A percentile compares a stretch with the other conserved stretches of the same genome.
These are phyloP conservation scores for Amylocarpus encephaloides DNA, from an alignment of 2,329 filamentous ascomycete species.

Conservation along the genomic window DNA sequence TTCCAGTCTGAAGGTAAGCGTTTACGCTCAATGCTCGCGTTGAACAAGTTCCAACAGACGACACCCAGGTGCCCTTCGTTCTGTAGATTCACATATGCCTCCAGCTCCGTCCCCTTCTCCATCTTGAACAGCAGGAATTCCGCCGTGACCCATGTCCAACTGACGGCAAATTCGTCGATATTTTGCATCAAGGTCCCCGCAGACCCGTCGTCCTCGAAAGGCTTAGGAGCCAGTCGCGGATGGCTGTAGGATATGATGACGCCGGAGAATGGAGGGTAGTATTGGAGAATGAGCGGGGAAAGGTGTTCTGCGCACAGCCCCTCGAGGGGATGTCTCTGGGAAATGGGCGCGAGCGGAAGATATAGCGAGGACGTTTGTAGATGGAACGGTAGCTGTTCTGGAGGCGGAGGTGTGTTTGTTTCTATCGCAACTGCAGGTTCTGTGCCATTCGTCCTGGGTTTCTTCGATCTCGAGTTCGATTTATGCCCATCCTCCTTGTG, in stretches of 20 bases:
- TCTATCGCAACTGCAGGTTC: conserved; percentile 4
- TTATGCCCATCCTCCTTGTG: conserved; percentile 37
- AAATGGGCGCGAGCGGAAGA: conserved; percentile 65
- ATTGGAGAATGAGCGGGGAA: conserved; percentile 67
- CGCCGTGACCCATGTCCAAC: conserved; percentile 81
- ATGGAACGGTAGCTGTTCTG: conserved; percentile 60
- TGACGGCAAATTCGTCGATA: conserved; percentile 77
- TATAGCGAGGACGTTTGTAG: conserved; percentile 76
- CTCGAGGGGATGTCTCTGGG: conserved; percentile 63
- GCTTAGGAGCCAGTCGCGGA: conserved; percentile 55
- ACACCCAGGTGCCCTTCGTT: conserved; percentile 85
- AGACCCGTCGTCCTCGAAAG: conserved; percentile 46
- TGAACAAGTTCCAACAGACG: conserved; percentile 87
- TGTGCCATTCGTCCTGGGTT: conserved; percentile 36
- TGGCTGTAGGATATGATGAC: conserved; percentile 72
- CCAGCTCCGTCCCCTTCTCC: conserved; percentile 62
- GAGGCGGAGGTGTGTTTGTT: neutral
- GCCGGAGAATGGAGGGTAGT: conserved; percentile 65
- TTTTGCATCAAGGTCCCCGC: conserved; percentile 42
- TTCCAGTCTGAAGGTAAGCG: conserved; percentile 73
- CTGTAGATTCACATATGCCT: conserved; percentile 78
- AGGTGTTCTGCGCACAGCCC: conserved; percentile 69
- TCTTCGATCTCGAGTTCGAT: conserved; percentile 42
- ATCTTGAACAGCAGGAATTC: conserved; percentile 83
- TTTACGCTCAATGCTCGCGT: conserved; percentile 73